Base-by-base conservation (phyloP, 805 yeast species). In the Yamadazyma philogaea region DNA sequence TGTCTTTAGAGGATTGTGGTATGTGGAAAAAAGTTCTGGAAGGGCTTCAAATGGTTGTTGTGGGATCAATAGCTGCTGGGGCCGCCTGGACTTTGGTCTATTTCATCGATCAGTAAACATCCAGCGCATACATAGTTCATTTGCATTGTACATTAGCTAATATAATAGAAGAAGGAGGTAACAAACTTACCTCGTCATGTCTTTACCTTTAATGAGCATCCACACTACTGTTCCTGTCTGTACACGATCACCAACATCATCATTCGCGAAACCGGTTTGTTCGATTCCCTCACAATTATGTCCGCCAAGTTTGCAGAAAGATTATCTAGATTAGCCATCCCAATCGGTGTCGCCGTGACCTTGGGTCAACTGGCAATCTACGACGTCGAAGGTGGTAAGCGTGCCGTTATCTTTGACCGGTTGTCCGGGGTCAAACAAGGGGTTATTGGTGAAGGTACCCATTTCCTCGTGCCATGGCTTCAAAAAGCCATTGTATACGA, bases 381-480 rank as follows among this genome's bases (percentile, higher is more conserved):
- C 61, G 98, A 93, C 59, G 99, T 93, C 30, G 82, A 84, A 59
- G 99, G 99, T 46, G 99, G 99, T 43, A 79, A 87, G 45, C 77
- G 99, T 61, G 99, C 97, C 18, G 96, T 93, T 41, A 85, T 93
- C 49, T 93, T 93, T 60, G 98, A 93, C 70, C 77, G 99, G 55
- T 66, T 93, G 45, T 69, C 76, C 34, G 99, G 99, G 70, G 95
- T 93, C 40, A 84, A 87, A 63, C 81, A 81, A 55, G 69, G 71
- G n/a, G 97, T 93, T 18, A 74, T 90, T 46, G 96, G 97, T 21
- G 99, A 93, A 70, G 99, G 99, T 46, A 86, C 98, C 18, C 98
- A 93, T 66, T 93, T 93, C 64, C 70, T 90, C 50, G 64, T 93
- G 40, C 99, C 99, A 40, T 93, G 99, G 98, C 72, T 93, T 51